These are phyloP conservation scores for Mycena sp. DNA, from an alignment of 1,284 basidiomycete species.

Conservation along the genomic window DNA sequence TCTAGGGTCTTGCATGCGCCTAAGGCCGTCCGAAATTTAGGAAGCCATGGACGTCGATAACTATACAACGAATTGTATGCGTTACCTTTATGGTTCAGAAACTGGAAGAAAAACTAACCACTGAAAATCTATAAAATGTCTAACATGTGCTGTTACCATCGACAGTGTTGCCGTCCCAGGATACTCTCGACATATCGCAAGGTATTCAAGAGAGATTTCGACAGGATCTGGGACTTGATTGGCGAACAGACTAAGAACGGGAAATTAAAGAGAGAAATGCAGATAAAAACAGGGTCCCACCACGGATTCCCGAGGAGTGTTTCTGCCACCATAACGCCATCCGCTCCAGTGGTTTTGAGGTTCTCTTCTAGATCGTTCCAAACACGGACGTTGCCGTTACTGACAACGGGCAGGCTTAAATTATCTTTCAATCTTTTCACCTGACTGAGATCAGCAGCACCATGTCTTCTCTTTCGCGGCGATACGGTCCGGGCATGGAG, in stretches of 20 bases:
- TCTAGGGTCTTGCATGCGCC: constrained; percentile 52
- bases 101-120: constrained; percentile 54
- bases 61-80: constrained; percentile 38
- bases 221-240: constrained; percentile 65
- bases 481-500: constrained; percentile 79
- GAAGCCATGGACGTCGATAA: constrained; percentile 62
- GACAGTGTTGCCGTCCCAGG: constrained; percentile 56
- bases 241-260: constrained; percentile 58
- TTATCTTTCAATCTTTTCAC: constrained; percentile 63
- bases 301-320: constrained; percentile 74
- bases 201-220: constrained; percentile 69
- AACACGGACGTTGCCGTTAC: constrained; percentile 79
- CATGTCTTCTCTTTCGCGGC: constrained; percentile 69
- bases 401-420: constrained; percentile 67
- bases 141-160: constrained; percentile 64
- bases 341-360: constrained; percentile 64
- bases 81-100: not conserved
- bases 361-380: constrained; percentile 67
- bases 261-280: constrained; percentile 1
- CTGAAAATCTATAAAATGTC: constrained; percentile 70
- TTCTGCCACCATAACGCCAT: constrained; percentile 84
- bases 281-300: constrained; percentile 47
- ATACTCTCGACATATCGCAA: constrained; percentile 60
- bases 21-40: constrained; percentile 60
- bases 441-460: constrained; percentile 69